Conservation (phyloP, 805 yeast genomes). For the Priceomyces haplophilus region DNA sequence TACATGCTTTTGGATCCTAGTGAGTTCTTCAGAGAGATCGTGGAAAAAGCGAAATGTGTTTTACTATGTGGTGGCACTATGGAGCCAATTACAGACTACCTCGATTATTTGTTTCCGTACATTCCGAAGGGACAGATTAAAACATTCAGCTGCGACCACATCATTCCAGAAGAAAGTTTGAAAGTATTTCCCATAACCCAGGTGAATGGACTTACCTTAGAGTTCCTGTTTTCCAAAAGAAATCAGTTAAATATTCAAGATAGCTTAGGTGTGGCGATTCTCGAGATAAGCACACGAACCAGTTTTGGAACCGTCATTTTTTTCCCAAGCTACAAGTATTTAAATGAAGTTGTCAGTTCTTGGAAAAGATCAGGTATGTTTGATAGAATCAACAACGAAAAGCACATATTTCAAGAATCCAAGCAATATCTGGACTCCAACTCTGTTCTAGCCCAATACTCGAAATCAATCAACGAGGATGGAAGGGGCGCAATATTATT, state of each 20-base stretch:
- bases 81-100: constrained; percentile 81
- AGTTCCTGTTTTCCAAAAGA: constrained; percentile 70
- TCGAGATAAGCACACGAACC: constrained; percentile 39
- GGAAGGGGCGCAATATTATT: constrained; percentile 62
- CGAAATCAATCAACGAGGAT: constrained; percentile 33
- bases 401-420: constrained; percentile 58
- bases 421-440: constrained; percentile 40
- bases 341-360: constrained; percentile 43
- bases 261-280: constrained; percentile 49
- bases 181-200: constrained; percentile 52
- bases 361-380: constrained; percentile 50
- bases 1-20: constrained; percentile 82
- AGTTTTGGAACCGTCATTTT: constrained; percentile 81
- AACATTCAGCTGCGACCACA: constrained; percentile 75
- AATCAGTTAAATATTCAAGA: constrained; percentile 42
- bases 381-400: constrained; percentile 32
- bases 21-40: constrained; percentile 60
- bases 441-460: constrained; percentile 49
- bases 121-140: constrained; percentile 36
- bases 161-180: constrained; percentile 70
- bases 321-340: constrained; percentile 79
- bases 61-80: constrained; percentile 92
- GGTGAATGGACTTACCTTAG: constrained; percentile 33
- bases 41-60: constrained; percentile 64
- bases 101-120: constrained; percentile 63